A percentile compares a stretch with the other conserved stretches of the same genome.
These are phyloP conservation scores for Picea sitchensis DNA, from an alignment of 75 land plant species.

Conservation along the genomic window DNA sequence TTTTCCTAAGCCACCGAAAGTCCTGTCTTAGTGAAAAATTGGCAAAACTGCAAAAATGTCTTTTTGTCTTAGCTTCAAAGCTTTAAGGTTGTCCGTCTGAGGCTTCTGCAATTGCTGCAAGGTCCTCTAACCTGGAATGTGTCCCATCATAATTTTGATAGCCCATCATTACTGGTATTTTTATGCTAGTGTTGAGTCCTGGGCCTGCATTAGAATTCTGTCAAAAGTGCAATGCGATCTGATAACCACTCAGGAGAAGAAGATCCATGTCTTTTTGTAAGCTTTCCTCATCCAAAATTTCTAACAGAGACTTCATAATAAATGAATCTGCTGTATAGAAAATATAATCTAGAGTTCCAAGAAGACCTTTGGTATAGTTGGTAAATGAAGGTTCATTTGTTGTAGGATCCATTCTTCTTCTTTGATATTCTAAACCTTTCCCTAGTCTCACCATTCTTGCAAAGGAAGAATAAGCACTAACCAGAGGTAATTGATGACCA, in stretches of 20 bases:
- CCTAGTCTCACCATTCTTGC: conserved; percentile 36
- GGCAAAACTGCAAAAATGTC: no score
- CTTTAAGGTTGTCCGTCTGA: no score
- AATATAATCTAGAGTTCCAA: conserved; percentile 87
- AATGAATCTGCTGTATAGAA: conserved; percentile 88
- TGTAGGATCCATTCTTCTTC: conserved; percentile 60
- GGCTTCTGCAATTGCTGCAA: no score
- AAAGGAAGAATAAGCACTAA: conserved; percentile 90
- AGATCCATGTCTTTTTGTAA: conserved; percentile 86
- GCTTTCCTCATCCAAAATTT: conserved; percentile 86
- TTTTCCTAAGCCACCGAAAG: no score
- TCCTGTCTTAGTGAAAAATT: no score
- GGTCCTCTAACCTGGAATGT: no score
- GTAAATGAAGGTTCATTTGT: conserved; percentile 50
- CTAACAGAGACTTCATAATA: conserved; percentile 72
- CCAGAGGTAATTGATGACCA: conserved; percentile 73
- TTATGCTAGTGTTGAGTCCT: conserved; percentile 23
- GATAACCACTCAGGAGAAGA: conserved; percentile 97
- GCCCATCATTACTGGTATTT: conserved; percentile 45
- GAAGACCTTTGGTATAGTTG: conserved; percentile 81
- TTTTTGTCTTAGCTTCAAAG: no score
- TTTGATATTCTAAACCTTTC: conserved; percentile 36
- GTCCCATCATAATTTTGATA: no score
- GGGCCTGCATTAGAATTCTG: conserved; percentile 80
- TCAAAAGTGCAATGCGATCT: conserved; percentile 91